Percentiles rank a stretch among this genome's conserved stretches.
Conservation (phyloP, 768 basidiomycete genomes). For the Suillus paluster region DNA sequence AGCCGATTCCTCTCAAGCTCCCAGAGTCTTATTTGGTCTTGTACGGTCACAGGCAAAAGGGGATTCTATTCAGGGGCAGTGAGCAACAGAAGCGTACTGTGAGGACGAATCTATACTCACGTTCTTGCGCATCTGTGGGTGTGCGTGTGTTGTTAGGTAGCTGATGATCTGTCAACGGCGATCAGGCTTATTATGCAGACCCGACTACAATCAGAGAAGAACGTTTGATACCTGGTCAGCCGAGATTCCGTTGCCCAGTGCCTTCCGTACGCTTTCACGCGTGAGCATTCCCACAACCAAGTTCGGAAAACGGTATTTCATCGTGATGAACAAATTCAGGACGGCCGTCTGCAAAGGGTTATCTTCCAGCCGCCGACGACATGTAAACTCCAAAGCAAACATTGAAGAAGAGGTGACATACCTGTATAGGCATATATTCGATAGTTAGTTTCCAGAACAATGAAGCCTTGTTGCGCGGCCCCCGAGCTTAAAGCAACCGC, state of each 20-base stretch:
- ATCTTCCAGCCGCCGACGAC: slow-evolving; percentile 49
- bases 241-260: slow-evolving; percentile 92
- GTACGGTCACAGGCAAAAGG: slow-evolving; percentile 93
- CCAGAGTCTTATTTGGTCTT: slow-evolving; percentile 98
- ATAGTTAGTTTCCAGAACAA: slow-evolving; percentile 98
- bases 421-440: slow-evolving; percentile 98
- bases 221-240: slow-evolving; percentile 78
- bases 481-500: slow-evolving; percentile 45
- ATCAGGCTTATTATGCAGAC: slow-evolving; percentile 15
- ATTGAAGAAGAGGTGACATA: slow-evolving; percentile 37
- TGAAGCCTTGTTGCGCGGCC: slow-evolving; percentile 82
- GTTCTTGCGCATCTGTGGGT: slow-evolving; percentile 97
- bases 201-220: slow-evolving; percentile 30
- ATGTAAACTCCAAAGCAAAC: slow-evolving; percentile 18
- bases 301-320: slow-evolving; percentile 96
- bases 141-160: slow-evolving; percentile 92
- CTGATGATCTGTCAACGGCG: slow-evolving; percentile 78
- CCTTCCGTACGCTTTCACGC: slow-evolving; percentile 93
- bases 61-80: slow-evolving; percentile 65
- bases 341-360: slow-evolving; percentile 97
- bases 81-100: slow-evolving; percentile 6
- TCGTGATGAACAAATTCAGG: slow-evolving; percentile 87
- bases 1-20: slow-evolving; percentile 94
- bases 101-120: slow-evolving; percentile 45
- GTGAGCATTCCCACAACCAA: slow-evolving; percentile 96